Evolutionary conservation across 148 eudicot species (phyloP), one percentile per base, ranked within the genome.

Genomic region (Pouteria glomerata): DNA sequence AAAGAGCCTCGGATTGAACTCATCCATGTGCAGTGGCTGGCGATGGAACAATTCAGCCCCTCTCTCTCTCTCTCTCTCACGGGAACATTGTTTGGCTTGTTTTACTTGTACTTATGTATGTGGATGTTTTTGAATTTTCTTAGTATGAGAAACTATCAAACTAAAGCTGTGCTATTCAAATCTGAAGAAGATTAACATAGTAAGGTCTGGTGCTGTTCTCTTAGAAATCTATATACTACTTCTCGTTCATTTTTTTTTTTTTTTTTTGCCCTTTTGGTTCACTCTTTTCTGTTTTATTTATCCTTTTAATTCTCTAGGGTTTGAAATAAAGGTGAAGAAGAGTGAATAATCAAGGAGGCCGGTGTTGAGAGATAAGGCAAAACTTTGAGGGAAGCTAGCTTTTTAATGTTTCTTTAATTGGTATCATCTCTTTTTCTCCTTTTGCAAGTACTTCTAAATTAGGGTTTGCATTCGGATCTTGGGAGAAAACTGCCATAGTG

Each of bases 381-480:
- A 37, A 63, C 21, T n/a, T 23, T n/a, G 34, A 64, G 68, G 13
- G 68, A 44, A 45, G 69, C 35, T n/a, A n/a, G n/a, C n/a, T n/a
- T 26, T 45, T 66, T 44, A 68, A 68, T 68, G 41, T 68, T 51
- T 34, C 56, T 50, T n/a, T 16, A 47, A 30, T 3, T n/a, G 58
- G 42, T 68, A 48, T 57, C 51, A 55, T 37, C 33, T 35, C 63
- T 56, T 66, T n/a, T 21, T 56, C 50, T 53, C 57, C 53, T 73
- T 63, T 39, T 1, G 24, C 14, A 55, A 18, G 31, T n/a, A 50
- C 60, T 69, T 51, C 55, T 42, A 63, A 45, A 69, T 57, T 63
- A 66, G 75, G 75, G 60, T 70, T 79, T 63, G 29, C 35, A 55
- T 73, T 30, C 51, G 42, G 66, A 74, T 74, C 77, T 66, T 21